Percentiles rank a stretch among this genome's conserved stretches.
These are phyloP conservation scores for Venturia oleaginea DNA, from an alignment of 2,329 filamentous ascomycete genomes.

Conservation along the genomic window DNA sequence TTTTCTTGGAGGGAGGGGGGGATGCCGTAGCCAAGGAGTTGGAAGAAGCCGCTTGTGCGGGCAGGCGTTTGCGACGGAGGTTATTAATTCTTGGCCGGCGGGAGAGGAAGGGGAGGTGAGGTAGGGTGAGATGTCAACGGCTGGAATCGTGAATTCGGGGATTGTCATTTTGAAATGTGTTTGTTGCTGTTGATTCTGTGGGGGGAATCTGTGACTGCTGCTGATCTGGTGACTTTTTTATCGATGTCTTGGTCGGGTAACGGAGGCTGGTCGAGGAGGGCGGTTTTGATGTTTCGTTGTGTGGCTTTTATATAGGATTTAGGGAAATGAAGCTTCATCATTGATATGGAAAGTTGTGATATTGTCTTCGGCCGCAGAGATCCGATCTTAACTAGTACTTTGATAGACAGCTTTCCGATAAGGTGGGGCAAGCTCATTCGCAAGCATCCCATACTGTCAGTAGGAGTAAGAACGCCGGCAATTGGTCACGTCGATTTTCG, in stretches of 20 bases:
- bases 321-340: neutral
- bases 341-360: neutral
- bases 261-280: neutral
- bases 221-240: neutral
- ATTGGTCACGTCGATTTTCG: too few species aligned
- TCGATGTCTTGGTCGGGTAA: neutral
- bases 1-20: constrained; percentile 31
- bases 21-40: constrained; percentile 42
- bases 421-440: neutral
- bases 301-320: neutral
- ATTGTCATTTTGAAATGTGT: neutral
- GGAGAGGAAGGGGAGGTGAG: neutral
- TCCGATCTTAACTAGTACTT: neutral
- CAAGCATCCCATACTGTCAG: too few species aligned
- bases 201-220: neutral
- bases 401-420: neutral
- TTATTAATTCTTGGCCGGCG: neutral
- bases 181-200: neutral
- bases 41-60: constrained; percentile 43
- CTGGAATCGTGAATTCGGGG: constrained; percentile 7
- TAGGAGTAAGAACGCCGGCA: too few species aligned
- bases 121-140: constrained; percentile 7
- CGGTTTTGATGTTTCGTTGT: neutral
- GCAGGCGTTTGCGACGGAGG: constrained; percentile 5
- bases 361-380: neutral